phyloP scores from a whole-genome alignment of 495 filamentous ascomycete species.

The Aspergillus mulundensis region DNA sequence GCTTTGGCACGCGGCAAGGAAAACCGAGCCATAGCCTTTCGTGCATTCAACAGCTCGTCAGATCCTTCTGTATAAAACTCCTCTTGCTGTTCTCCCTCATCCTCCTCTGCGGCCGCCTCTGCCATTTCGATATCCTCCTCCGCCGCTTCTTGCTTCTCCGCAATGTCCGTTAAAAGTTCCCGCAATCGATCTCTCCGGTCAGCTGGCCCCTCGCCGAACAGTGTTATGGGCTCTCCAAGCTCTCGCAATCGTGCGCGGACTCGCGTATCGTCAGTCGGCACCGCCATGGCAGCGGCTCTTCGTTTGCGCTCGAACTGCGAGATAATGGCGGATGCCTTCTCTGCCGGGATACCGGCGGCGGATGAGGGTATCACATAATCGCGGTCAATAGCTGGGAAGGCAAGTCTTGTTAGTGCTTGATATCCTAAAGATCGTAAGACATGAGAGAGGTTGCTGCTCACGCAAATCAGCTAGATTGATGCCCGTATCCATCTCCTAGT shows the following conservation, averaged over 20 bases:
- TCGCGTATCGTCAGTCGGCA: slow-evolving; percentile 89
- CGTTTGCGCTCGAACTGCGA: slow-evolving; percentile 88
- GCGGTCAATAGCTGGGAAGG: slow-evolving; percentile 64
- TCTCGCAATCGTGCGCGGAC: slow-evolving; percentile 78
- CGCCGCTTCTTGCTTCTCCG: slow-evolving; percentile 59
- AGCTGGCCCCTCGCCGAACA: slow-evolving; percentile 87
- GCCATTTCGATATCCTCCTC: slow-evolving; percentile 63
- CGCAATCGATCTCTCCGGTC: slow-evolving; percentile 86
- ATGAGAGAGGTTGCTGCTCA: slow-evolving; percentile 40
- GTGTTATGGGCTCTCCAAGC: slow-evolving; percentile 84
- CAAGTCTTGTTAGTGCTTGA: not conserved
- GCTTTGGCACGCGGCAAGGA: slow-evolving; percentile 78
- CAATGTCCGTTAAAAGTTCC: slow-evolving; percentile 68
- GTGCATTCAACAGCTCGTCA: slow-evolving; percentile 67
- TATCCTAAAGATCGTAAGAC: not conserved
- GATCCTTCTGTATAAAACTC: slow-evolving; percentile 91
- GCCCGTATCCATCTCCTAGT: slow-evolving; percentile 59
- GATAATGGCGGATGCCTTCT: slow-evolving; percentile 83
- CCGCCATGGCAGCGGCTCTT: slow-evolving; percentile 82
- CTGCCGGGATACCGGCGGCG: slow-evolving; percentile 71
- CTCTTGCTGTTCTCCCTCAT: slow-evolving; percentile 75
- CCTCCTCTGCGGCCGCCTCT: slow-evolving; percentile 47
- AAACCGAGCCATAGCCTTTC: slow-evolving; percentile 78
- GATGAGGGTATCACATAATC: slow-evolving; percentile 77
- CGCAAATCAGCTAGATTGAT: slow-evolving; percentile 78